Evolutionary conservation across 2,329 filamentous ascomycete genomes (phyloP), one percentile per base, ranked within the genome.

Genomic region (Exophiala dermatitidis): DNA sequence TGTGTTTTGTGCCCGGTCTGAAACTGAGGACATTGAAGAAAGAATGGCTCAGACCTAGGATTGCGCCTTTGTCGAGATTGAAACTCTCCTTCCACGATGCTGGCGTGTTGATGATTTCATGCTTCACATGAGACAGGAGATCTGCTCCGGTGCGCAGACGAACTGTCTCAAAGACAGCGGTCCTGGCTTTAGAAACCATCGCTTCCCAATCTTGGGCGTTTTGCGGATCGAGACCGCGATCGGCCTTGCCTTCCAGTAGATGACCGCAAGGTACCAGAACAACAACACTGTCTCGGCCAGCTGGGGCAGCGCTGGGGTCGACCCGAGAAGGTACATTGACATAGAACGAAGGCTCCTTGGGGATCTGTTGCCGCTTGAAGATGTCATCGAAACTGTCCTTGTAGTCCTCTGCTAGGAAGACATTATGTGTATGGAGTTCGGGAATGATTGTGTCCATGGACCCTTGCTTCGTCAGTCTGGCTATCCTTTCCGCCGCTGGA

Each of bases 381-480:
- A 89, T 89, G 54, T 79, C 77, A 67, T 89, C 85, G 63, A 89
- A 89, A n/a, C 78, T 83, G 61, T 85, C 82, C 47, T 75, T 75
- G 66, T 88, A 90, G 59, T 85, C 76, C 61, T 87, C 81, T 2
- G 85, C 84, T 4, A 89, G 77, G 71, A 90, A 90, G 62, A 89
- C 86, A 66, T 89, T 90, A 70, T 90, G 86, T 0, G 82, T 79
- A 12, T 77, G 73, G 2, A 90, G 76, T 66, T 85, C 77, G 0
- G 80, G 78, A 1, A 88, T 71, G 48, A 76, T 74, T 47, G 74
- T 72, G 54, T 80, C 74, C 19, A 88, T 74, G 2, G 80, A 78
- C 85, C 58, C 58, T 9, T 32, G 29, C 3, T 10, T 28, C 10
- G 51, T 54, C 84, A 56, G 36, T 41, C 4, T 37, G 3, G 42